Evolutionary conservation across 1,284 basidiomycete species (phyloP), one percentile per base, ranked within the genome.

Genomic region (Puccinia horiana): DNA sequence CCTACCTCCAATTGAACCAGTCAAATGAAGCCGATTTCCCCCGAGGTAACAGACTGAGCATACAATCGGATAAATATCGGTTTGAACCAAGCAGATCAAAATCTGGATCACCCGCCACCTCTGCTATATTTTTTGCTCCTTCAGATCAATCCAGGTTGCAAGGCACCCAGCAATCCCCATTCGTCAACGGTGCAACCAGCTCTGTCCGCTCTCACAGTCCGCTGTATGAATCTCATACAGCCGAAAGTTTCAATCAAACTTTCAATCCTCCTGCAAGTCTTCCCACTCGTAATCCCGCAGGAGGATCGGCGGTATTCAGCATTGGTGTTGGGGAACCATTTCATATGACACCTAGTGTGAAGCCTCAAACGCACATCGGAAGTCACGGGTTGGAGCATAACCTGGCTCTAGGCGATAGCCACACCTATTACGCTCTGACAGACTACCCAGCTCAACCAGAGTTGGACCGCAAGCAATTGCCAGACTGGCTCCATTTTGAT

Each of bases 401-500:
- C 44, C 65, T 49, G 1, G 47, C 67, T 26, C n/a, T 44, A 8
- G 32, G 40, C 9, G 42, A 56, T 37, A 26, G 23, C 63, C 49
- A 52, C 14, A 52, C 40, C 37, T 81, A 81, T 32, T 73, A 44
- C 42, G 79, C 79, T 9, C 23, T 81, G 58, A 73, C 72, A 1
- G 56, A 81, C 44, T 81, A 74, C 47, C 79, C 79, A 12, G 35
- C 40, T 52, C 54, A 81, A 52, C 49, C 54, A 2, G 58, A 42
- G 26, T 61, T 47, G 40, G 70, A 81, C 73, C 37, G 70, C 29
- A 73, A 75, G 44, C 79, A 81, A 75, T 47, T 81, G 12, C 79
- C 79, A 47, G 79, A 81, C 18, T 81, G 79, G 79, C 54, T 81
- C 4, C 79, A 81, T 75, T 81, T 81, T 35, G 79, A 81, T 65